Evolutionary conservation across 345 rosid genomes (phyloP), one percentile per base, ranked within the genome.

Genomic region (Aurinia saxatilis): DNA sequence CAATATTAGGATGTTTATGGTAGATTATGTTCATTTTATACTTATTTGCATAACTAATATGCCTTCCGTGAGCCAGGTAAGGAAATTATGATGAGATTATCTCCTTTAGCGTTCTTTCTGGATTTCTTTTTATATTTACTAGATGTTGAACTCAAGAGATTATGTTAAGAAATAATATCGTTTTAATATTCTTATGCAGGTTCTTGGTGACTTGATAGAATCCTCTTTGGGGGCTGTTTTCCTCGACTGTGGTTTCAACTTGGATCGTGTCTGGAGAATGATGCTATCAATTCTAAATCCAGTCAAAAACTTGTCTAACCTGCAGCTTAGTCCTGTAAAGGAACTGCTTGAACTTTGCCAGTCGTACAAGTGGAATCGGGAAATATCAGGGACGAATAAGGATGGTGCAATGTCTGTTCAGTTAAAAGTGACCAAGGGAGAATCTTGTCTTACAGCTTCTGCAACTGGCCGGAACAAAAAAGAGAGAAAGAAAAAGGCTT

Each of bases 141-240:
- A 10, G 25, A 35, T 19, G 15, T 47, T 60, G 54, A 34, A 35
- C 36, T 21, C 45, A 35, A 35, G 36, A 23, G 55, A 47, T 29
- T 53, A 17, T 30, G 14, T 15, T 21, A 57, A 57, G 39, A 33
- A 48, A 37, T 64, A 49, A 57, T 41, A 14, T 35, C 48, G 55
- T 39, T 57, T 25, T 41, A 18, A 40, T 65, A 13, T 16, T 25
- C 73, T 35, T 62, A 13, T 62, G 73, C 85, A 88, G 96, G 96
- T 76, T 40, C 96, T 91, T 35, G 92, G 98, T 54, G 98, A 91
- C 74, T 74, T 91, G 81, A 79, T 91, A 23, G 98, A 91, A 77
- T 86, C 98, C 68, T 79, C 66, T 48, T 44, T 86, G 54, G 98
- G 96, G 50, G 96, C 96, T 61, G 76, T 85, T 61, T 79, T 88